Evolutionary conservation across 2,329 filamentous ascomycete genomes (phyloP).

Genomic region (Cladophialophora immunda): DNA sequence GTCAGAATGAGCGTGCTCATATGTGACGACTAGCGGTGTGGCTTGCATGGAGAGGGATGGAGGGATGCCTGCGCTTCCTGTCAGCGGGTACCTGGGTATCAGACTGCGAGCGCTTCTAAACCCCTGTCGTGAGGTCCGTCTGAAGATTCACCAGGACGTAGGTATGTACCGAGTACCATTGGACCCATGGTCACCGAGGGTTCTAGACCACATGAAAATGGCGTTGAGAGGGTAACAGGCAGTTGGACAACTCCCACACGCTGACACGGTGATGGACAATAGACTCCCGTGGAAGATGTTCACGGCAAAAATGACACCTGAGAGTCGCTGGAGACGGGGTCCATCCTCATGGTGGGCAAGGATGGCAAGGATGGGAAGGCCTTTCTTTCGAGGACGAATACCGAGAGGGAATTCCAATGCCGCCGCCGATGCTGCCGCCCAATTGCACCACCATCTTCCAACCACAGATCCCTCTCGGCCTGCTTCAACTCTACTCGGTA

Average conservation of each 20-base stretch:
- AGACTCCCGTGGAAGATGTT: not conserved
- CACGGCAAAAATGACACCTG: not conserved
- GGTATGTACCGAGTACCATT: not conserved
- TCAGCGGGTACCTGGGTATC: conserved; percentile 6
- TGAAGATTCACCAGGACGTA: not conserved
- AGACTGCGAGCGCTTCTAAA: not conserved
- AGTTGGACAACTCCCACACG: not conserved
- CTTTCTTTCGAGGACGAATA: not conserved
- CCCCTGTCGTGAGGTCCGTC: not conserved
- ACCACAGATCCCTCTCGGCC: not conserved
- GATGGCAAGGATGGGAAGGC: conserved; percentile 14
- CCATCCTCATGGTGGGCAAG: not conserved
- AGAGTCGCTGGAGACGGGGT: conserved; percentile 11
- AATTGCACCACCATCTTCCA: not conserved
- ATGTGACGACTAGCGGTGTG: conserved; percentile 19
- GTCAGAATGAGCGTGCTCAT: not conserved
- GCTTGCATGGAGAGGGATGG: conserved; percentile 18
- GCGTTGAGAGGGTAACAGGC: not conserved
- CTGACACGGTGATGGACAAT: not conserved
- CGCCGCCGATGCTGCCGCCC: not conserved
- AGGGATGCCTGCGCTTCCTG: conserved; percentile 10
- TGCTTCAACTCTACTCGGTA: not conserved
- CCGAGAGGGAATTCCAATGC: not conserved
- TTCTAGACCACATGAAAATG: not conserved
- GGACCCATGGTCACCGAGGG: not conserved